These are phyloP conservation scores for Parietaria judaica DNA, from an alignment of 306 rosid species.

Conservation along the genomic window DNA sequence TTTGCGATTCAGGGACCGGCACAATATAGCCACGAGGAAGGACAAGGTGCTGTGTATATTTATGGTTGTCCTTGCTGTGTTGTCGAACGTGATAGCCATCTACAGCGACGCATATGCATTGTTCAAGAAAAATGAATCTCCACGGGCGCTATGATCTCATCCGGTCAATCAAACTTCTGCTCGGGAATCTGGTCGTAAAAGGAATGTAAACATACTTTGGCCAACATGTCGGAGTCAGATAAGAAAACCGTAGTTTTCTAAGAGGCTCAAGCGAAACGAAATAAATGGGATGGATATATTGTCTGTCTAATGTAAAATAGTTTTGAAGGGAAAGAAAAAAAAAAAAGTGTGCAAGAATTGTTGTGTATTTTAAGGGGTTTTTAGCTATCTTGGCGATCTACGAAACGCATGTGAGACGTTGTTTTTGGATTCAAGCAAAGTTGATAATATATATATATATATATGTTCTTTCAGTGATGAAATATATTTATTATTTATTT, in stretches of 20 bases:
- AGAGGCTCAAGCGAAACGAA: constrained; percentile 26
- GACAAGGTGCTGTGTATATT: constrained; percentile 56
- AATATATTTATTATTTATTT: not conserved
- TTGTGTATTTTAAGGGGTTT: not conserved
- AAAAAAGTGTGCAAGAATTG: constrained; percentile 11
- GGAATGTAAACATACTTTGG: constrained; percentile 13
- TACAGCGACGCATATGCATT: constrained; percentile 65
- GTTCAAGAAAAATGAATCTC: constrained; percentile 35
- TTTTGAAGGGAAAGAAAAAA: constrained; percentile 1
- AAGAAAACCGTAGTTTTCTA: constrained; percentile 34
- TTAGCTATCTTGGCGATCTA: constrained; percentile 6
- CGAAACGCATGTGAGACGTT: not conserved
- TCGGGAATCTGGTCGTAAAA: constrained; percentile 9
- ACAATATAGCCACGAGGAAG: constrained; percentile 58
- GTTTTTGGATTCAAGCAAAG: not conserved
- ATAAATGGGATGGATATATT: constrained; percentile 19
- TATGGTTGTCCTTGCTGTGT: constrained; percentile 68
- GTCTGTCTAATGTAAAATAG: constrained; percentile 21
- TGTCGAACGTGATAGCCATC: constrained; percentile 66
- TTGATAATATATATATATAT: not conserved
- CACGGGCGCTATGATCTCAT: constrained; percentile 15
- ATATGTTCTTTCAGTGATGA: too few relatives aligned
- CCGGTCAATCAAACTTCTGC: constrained; percentile 5
- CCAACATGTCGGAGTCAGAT: constrained; percentile 12
- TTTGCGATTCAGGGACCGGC: constrained; percentile 48